Percentiles rank a stretch among this genome's conserved stretches.
Evolutionary conservation across 768 basidiomycete species (phyloP).

Genomic region (Crassisporium funariophilum): DNA sequence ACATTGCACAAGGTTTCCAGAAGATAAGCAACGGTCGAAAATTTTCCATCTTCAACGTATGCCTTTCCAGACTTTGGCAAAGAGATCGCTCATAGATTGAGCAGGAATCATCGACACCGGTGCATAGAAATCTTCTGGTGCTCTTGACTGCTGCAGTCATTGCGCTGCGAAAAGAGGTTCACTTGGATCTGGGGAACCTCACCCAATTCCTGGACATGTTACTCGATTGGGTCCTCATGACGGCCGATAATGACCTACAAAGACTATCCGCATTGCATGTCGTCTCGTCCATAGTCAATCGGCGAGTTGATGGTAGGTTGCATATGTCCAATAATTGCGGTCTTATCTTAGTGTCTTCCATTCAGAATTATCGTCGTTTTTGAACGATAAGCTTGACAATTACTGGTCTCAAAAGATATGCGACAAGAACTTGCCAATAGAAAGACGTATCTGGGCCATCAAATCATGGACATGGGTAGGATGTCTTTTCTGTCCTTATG

Average conservation of each 20-base stretch:
- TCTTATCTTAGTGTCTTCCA: background rate
- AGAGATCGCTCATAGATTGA: slow-evolving; percentile 11
- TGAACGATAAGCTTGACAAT: slow-evolving; percentile 38
- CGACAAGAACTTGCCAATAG: slow-evolving; percentile 27
- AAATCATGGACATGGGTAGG: slow-evolving; percentile 72
- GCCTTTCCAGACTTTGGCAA: background rate
- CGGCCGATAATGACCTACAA: slow-evolving; percentile 51
- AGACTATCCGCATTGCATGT: slow-evolving; percentile 56
- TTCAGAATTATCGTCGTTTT: slow-evolving; percentile 50
- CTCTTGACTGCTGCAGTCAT: slow-evolving; percentile 70
- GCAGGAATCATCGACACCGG: slow-evolving; percentile 43
- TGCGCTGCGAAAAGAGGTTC: slow-evolving; percentile 64
- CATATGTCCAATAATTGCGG: background rate
- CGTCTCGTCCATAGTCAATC: slow-evolving; percentile 76
- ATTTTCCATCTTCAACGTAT: slow-evolving; percentile 59
- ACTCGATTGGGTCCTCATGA: slow-evolving; percentile 59
- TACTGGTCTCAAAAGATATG: slow-evolving; percentile 56
- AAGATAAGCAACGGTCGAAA: slow-evolving; percentile 40
- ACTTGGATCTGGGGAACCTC: slow-evolving; percentile 50
- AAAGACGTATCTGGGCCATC: slow-evolving; percentile 55
- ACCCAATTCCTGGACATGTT: slow-evolving; percentile 54
- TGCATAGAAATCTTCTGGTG: slow-evolving; percentile 64
- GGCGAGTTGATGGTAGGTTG: slow-evolving; percentile 64
- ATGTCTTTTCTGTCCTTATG: background rate
- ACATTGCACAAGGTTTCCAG: slow-evolving; percentile 57